Base-by-base conservation (phyloP, 2,329 filamentous ascomycete species). In the Fusarium bactridioides region DNA sequence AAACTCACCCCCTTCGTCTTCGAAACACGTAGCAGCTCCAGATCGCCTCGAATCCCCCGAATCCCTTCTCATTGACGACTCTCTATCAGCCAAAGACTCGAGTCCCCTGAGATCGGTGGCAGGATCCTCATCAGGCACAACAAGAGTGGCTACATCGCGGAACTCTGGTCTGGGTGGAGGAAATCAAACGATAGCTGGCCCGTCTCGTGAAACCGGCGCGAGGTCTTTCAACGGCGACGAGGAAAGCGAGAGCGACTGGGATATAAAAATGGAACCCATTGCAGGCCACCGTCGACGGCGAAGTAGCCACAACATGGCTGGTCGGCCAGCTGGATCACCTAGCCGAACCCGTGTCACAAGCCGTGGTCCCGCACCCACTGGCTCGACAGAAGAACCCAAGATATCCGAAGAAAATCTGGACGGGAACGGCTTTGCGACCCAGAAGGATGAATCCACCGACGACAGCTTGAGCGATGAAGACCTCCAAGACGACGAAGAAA, bases 401-500 rank as follows among this genome's bases (percentile, higher is more conserved):
- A 85, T 86, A 54, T 81, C 82, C 31, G 86, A 86, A 68, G 85
- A 87, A 70, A 78, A 77, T 48, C 73, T 70, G 50, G 69, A 68
- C 29, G 76, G 73, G 59, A 74, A 79, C 54, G 78, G 73, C 56
- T 76, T 74, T 53, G 72, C 73, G 48, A 62, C 73, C 10, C 72
- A 71, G 62, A 79, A 76, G 48, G 78, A 80, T 50, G 79, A 80
- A 18, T 77, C 78, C 8, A 80, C 83, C 71, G 85, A 86, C 59
- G 89, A 90, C 74, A 85, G 89, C 76, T 87, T 89, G 60, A 91
- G 90, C 33, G 92, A 94, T 74, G 91, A 94, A 72, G 93, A 92
- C 51, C 80, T 93, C 33, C 90, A 93, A 68, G 93, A 95, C 76
- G 95, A 98, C 79, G 95, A 97, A 83, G 95, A 98, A 86, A 93